Conservation (phyloP, 805 yeast genomes). For the Zygosaccharomyces bisporus region DNA sequence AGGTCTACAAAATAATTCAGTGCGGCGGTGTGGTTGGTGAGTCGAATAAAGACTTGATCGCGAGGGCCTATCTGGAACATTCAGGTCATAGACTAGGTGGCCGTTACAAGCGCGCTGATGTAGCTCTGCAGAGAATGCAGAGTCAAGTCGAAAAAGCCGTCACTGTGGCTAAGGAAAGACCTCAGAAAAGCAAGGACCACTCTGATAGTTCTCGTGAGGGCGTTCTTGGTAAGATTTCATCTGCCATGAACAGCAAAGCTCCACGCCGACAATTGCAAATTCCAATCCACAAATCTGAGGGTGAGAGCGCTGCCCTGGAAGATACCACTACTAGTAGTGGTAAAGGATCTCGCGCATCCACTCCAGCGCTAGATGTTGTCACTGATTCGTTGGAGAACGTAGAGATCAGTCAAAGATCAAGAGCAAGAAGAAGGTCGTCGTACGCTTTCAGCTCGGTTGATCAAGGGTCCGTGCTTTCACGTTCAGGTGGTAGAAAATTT, state of each 20-base stretch:
- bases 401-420: constrained; percentile 25
- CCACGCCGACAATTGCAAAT: constrained; percentile 84
- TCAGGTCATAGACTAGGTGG: constrained; percentile 90
- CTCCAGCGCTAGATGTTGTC: constrained; percentile 32
- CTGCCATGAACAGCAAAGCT: constrained; percentile 74
- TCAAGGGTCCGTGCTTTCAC: constrained; percentile 34
- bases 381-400: constrained; percentile 33
- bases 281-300: constrained; percentile 29
- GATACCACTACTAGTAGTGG: constrained; percentile 12
- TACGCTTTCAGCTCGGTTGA: constrained; percentile 35
- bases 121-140: constrained; percentile 95
- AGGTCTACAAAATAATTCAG: constrained; percentile 78
- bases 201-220: constrained; percentile 57
- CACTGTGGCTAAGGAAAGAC: constrained; percentile 87
- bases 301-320: constrained; percentile 29
- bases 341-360: constrained; percentile 18
- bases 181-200: constrained; percentile 52
- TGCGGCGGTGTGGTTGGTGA: constrained; percentile 41
- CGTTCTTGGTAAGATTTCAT: constrained; percentile 83
- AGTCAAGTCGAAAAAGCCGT: constrained; percentile 97
- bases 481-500: constrained; percentile 46
- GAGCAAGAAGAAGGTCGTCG: constrained; percentile 36
- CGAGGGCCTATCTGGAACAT: constrained; percentile 86
- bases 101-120: constrained; percentile 75
- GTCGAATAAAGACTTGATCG: constrained; percentile 70